Evolutionary conservation across 2,329 filamentous ascomycete genomes (phyloP).

Genomic region (Epichloe hybrida): DNA sequence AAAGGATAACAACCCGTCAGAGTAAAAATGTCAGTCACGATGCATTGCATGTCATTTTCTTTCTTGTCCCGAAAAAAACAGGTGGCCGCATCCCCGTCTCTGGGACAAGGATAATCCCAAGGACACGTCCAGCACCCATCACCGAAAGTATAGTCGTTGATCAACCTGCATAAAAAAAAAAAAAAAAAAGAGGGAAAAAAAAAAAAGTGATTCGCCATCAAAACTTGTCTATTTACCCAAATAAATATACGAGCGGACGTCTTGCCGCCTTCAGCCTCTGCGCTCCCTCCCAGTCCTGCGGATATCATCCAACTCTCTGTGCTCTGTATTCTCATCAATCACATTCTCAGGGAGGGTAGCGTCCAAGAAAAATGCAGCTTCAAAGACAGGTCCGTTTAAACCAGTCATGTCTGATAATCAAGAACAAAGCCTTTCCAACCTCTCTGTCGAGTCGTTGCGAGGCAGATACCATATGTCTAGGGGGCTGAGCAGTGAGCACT

Average conservation of each 20-base stretch:
- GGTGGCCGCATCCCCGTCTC: no score
- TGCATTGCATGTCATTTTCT: no score
- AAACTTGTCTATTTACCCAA: neutral
- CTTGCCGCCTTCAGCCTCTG: neutral
- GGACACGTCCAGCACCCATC: no score
- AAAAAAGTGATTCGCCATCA: neutral
- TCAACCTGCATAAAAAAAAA: neutral
- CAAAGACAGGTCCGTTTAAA: neutral
- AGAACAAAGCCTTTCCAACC: neutral
- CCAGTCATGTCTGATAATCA: neutral
- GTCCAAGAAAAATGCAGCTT: neutral
- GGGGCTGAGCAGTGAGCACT: neutral
- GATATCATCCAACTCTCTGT: neutral
- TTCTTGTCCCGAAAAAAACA: no score
- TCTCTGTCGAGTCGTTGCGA: neutral
- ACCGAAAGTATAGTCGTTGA: no score
- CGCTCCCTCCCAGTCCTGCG: neutral
- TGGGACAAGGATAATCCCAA: no score
- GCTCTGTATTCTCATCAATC: neutral
- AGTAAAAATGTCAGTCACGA: no score
- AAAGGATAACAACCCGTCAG: no score
- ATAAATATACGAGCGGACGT: neutral
- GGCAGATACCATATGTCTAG: neutral
- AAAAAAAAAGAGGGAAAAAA: neutral
- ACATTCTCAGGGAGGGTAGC: neutral